Base-by-base conservation (phyloP, 2,329 filamentous ascomycete species). In the Hypoxylon sp. region DNA sequence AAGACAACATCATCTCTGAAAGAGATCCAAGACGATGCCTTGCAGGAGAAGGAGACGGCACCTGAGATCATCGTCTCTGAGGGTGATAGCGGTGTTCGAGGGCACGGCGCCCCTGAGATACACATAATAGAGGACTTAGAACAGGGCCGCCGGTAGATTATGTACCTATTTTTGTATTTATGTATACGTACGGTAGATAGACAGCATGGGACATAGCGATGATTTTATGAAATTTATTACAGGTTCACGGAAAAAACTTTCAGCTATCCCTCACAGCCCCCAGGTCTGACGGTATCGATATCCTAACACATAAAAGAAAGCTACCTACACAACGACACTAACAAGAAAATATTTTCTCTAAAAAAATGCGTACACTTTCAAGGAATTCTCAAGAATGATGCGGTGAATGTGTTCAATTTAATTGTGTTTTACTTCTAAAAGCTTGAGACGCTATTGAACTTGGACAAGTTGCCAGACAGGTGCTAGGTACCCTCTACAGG, bases 61-160 rank as follows among this genome's bases (percentile, higher is more conserved):
- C 76, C 76, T 19, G 74, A 68, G 51, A 75, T 77, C 36, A 46
- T 77, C 9, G 65, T 78, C 1, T 70, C 74, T 0, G 66, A 64
- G 19, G 67, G 65, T 3, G 43, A 59, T 6, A 57, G 66, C 14
- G 66, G 57, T 14, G 28, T 53, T 46, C 19, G 41, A 1, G 21
- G 51, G 11, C 64, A 57, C 45, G 50, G 7, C 3, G 61, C 62
- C 46, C 74, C 74, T 11, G 70, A 67, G 38, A 75, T 75, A 70
- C 69, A 69, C 50, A 62, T 73, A 62, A 62, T 72, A 63, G 61
- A 71, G 36, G 75, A 76, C 58, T 14, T 74, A 34, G 75, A 76
- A 61, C 72, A 65, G 48, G 72, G 75, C 14, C 70, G 57, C 13
- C 36, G 56, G 41, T 74, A 67, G 36, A 36, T 38, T 48, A 56